phyloP scores from a whole-genome alignment of 495 filamentous ascomycete species.

The Talaromyces proteolyticus region DNA sequence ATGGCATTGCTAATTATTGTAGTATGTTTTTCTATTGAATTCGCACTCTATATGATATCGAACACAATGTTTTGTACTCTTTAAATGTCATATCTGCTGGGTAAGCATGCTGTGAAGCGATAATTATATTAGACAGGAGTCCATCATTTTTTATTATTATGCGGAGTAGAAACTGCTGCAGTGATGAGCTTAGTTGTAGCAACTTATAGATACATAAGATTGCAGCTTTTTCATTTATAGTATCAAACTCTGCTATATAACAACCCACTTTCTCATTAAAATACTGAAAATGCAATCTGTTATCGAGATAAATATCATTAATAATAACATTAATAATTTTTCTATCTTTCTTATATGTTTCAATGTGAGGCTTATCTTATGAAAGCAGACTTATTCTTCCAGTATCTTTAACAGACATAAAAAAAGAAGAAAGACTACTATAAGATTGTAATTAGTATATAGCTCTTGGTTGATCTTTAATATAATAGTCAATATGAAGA shows the following conservation, averaged over 20 bases:
- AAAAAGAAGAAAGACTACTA: slow-evolving; percentile 9
- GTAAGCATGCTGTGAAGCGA: slow-evolving; percentile 36
- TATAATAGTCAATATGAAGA: background rate
- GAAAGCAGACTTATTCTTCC: slow-evolving; percentile 19
- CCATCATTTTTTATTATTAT: slow-evolving; percentile 19
- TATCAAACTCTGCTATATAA: slow-evolving; percentile 22
- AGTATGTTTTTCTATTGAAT: slow-evolving; percentile 54
- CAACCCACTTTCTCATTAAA: slow-evolving; percentile 20
- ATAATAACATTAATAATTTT: slow-evolving; percentile 11
- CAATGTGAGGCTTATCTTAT: slow-evolving; percentile 19
- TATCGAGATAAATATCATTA: slow-evolving; percentile 35
- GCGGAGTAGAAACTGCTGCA: slow-evolving; percentile 29
- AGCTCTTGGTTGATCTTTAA: slow-evolving; percentile 9
- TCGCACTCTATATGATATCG: slow-evolving; percentile 36
- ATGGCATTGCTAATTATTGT: slow-evolving; percentile 38
- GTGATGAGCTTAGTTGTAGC: slow-evolving; percentile 10
- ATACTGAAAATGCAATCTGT: slow-evolving; percentile 27
- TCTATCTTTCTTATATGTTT: slow-evolving; percentile 15
- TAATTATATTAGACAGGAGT: slow-evolving; percentile 26
- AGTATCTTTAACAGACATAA: background rate
- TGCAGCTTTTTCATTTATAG: slow-evolving; percentile 9
- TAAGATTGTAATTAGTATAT: slow-evolving; percentile 9
- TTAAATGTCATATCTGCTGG: slow-evolving; percentile 37
- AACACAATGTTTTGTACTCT: slow-evolving; percentile 44
- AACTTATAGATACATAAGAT: slow-evolving; percentile 29